Conservation (phyloP, 1,284 basidiomycete species). For the Garcileccinum viscosum region DNA sequence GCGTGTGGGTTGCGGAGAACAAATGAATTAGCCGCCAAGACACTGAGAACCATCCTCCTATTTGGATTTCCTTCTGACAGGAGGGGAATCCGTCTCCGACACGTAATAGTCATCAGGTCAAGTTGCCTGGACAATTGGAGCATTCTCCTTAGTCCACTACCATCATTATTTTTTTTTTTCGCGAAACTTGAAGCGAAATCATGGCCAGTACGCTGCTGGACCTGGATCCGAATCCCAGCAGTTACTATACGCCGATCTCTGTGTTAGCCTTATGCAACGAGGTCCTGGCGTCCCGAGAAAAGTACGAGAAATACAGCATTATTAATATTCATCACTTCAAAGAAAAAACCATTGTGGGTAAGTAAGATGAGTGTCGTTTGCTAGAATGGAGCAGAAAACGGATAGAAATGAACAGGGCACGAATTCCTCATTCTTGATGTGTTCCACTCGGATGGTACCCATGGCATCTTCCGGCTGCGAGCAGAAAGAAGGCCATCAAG, state of each 20-base stretch:
- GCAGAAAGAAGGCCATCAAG: background rate
- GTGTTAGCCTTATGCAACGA: background rate
- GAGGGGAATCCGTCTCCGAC: no score
- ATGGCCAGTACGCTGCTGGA: background rate
- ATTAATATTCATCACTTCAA: background rate
- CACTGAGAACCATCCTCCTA: no score
- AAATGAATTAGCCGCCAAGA: no score
- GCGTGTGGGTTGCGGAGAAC: background rate
- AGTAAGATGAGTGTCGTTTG: background rate
- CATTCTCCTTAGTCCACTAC: background rate
- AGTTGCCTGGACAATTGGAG: background rate
- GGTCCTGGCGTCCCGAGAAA: background rate
- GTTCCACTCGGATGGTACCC: background rate
- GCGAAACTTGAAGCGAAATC: background rate
- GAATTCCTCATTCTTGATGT: background rate
- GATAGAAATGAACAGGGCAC: background rate
- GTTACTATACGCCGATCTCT: background rate
- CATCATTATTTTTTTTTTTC: background rate
- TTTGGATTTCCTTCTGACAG: no score
- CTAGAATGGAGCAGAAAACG: background rate
- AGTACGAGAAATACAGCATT: background rate
- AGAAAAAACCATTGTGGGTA: background rate
- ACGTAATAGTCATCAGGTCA: no score
- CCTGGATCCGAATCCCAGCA: background rate
- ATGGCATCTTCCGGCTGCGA: background rate